These are phyloP conservation scores for Diphasiastrum complanatum DNA, from an alignment of 83 land plant genomes.

Conservation along the genomic window DNA sequence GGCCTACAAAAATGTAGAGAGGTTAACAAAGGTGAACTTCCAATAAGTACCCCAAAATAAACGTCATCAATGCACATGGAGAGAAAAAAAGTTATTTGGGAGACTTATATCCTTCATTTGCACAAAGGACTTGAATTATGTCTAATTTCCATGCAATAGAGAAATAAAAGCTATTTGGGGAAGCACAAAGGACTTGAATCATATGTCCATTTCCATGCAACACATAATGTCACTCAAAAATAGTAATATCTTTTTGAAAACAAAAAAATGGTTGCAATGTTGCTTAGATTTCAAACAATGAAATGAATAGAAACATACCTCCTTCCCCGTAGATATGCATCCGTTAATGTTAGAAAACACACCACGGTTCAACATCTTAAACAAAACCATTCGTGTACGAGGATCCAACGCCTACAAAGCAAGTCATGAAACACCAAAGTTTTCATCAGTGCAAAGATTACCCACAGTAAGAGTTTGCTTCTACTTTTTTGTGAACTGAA, in stretches of 20 bases:
- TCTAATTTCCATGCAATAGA: no score
- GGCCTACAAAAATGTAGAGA: constrained; percentile 48
- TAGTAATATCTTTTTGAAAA: background rate
- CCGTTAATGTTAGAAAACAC: constrained; percentile 87
- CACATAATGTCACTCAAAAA: background rate
- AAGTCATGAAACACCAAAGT: background rate
- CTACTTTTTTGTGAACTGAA: no score
- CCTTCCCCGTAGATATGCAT: constrained; percentile 98
- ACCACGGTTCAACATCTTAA: constrained; percentile 93
- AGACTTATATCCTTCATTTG: no score
- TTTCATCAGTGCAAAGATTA: background rate
- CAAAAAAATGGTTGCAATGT: background rate
- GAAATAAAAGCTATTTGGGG: no score
- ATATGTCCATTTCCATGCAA: no score
- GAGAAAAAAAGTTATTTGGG: no score
- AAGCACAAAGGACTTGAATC: no score
- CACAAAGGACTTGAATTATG: no score
- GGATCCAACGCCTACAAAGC: constrained; percentile 83
- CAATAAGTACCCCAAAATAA: background rate
- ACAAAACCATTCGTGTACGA: constrained; percentile 84
- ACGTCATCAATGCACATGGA: no score
- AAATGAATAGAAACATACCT: constrained; percentile 38
- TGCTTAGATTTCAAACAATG: background rate
- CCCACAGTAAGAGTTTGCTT: no score
- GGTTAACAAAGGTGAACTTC: background rate